Conservation (phyloP, 2,329 filamentous ascomycete species). For the Colletotrichum tanaceti region DNA sequence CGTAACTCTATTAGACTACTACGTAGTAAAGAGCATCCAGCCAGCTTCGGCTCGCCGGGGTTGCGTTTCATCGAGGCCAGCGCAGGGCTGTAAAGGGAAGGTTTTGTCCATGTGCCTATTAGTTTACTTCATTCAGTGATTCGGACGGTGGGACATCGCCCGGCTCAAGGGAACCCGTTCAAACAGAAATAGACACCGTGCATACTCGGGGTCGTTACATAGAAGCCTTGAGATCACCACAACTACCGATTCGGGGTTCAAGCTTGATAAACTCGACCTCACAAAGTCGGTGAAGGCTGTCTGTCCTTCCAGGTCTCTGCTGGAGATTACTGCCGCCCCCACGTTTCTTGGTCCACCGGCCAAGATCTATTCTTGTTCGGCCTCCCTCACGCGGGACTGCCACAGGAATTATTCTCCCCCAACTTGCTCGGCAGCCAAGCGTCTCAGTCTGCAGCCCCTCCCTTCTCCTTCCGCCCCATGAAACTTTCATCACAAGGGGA, state of each 20-base stretch:
- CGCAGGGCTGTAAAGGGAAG: background rate
- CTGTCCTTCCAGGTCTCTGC: background rate
- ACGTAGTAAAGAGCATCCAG: background rate
- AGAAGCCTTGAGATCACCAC: background rate
- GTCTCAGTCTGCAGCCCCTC: too few relatives aligned
- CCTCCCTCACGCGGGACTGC: too few relatives aligned
- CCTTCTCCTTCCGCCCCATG: too few relatives aligned
- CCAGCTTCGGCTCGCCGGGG: background rate
- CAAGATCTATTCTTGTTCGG: conserved; percentile 25
- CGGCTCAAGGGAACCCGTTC: too few relatives aligned
- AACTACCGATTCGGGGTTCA: background rate
- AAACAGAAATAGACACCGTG: background rate
- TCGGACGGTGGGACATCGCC: background rate
- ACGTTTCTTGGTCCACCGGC: background rate
- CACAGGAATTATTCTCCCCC: too few relatives aligned
- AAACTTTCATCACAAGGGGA: too few relatives aligned
- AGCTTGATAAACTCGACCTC: background rate
- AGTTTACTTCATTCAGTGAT: background rate
- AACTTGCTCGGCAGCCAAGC: too few relatives aligned
- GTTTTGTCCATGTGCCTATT: too few relatives aligned
- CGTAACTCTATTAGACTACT: background rate
- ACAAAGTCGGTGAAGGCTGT: background rate
- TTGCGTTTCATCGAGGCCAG: conserved; percentile 5
- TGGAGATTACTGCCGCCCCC: background rate
- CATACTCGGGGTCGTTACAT: background rate